Evolutionary conservation across 306 rosid genomes (phyloP).

Genomic region (Cucurbita moschata): DNA sequence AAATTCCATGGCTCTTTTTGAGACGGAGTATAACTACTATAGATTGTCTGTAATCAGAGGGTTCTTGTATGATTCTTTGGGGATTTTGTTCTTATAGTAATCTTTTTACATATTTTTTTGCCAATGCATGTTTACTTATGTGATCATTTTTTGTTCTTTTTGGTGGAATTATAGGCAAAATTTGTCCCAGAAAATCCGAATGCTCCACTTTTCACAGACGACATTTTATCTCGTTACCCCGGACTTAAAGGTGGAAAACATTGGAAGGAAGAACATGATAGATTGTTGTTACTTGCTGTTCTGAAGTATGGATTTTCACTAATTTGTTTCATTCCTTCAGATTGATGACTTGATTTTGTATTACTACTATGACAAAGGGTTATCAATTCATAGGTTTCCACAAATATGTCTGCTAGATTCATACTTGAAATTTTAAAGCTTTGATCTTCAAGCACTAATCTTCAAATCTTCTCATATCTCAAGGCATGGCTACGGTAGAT

Average conservation of each 20-base stretch:
- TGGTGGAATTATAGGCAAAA: constrained; percentile 44
- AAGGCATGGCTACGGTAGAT: constrained; percentile 98
- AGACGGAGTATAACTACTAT: not conserved
- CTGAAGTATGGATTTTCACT: constrained; percentile 39
- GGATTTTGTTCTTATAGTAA: not conserved
- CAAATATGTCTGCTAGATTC: not conserved
- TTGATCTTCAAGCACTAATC: constrained; percentile 1
- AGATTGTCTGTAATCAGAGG: not conserved
- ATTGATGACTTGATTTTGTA: not conserved
- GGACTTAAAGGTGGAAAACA: constrained; percentile 68
- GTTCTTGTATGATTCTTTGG: not conserved
- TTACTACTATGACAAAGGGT: not conserved
- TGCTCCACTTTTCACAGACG: constrained; percentile 52
- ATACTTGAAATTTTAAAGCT: not conserved
- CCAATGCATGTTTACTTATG: not conserved
- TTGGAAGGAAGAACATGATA: constrained; percentile 93
- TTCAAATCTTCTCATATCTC: constrained; percentile 4
- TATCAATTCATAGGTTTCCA: not conserved
- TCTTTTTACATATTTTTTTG: not conserved
- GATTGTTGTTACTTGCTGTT: constrained; percentile 52
- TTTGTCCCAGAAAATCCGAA: constrained; percentile 40
- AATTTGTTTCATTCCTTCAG: not conserved
- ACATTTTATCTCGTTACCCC: constrained; percentile 54
- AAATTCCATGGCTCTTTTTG: not conserved
- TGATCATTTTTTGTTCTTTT: constrained; percentile 3